Conservation (phyloP, 345 rosid species). For the Psidium friedrichsthalianum region DNA sequence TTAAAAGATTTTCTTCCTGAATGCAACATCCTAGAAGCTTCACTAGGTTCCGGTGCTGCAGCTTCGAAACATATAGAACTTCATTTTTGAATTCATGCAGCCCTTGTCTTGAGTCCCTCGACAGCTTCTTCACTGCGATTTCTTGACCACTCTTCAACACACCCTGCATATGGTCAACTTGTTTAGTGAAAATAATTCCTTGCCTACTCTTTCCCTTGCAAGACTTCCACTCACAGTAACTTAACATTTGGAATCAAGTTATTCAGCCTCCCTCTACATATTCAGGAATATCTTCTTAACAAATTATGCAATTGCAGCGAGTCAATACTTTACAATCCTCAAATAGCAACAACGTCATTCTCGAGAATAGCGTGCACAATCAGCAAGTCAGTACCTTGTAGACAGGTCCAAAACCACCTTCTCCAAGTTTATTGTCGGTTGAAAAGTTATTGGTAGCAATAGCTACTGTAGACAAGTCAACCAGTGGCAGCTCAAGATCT, state of each 20-base stretch:
- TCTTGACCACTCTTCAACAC: conserved; percentile 6
- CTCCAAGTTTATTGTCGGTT: neutral
- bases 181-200: neutral
- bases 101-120: conserved; percentile 1
- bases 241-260: neutral
- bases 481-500: neutral
- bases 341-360: neutral
- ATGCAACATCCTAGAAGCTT: conserved; percentile 27
- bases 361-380: neutral
- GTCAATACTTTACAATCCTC: neutral
- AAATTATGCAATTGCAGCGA: neutral
- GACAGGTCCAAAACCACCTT: conserved; percentile 8
- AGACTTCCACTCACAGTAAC: neutral
- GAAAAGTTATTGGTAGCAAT: conserved; percentile 1
- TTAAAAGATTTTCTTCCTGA: conserved; percentile 23
- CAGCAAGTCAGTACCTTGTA: neutral
- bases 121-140: conserved; percentile 8
- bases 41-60: conserved; percentile 34
- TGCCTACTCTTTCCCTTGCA: neutral
- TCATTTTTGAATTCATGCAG: conserved; percentile 3
- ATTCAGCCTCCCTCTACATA: neutral
- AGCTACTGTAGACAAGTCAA: neutral
- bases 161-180: neutral
- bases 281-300: neutral
- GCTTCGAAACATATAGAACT: conserved; percentile 10